Evolutionary conservation across 805 yeast genomes (phyloP).

Genomic region (Sugiyamaella mastotermitis): DNA sequence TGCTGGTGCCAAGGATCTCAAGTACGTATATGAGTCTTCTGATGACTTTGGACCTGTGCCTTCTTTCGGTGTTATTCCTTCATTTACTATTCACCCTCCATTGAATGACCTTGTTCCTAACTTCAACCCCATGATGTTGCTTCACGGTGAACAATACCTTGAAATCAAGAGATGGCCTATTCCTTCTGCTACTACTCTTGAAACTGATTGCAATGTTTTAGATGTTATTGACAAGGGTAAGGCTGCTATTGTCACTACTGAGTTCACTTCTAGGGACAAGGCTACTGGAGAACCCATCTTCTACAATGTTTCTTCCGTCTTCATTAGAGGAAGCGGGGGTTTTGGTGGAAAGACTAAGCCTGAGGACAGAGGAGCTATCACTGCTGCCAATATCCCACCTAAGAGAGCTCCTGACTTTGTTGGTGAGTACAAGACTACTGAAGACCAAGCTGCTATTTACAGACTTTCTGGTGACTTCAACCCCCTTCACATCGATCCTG

Average conservation of each 20-base stretch:
- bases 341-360: slow-evolving; percentile 46
- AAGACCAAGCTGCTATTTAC: slow-evolving; percentile 82
- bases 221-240: slow-evolving; percentile 79
- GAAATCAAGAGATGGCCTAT: slow-evolving; percentile 71
- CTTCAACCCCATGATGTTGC: slow-evolving; percentile 81
- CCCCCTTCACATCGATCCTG: slow-evolving; percentile 93
- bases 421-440: slow-evolving; percentile 48
- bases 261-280: slow-evolving; percentile 61
- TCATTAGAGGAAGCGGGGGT: slow-evolving; percentile 67
- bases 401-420: slow-evolving; percentile 60
- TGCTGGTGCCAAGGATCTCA: slow-evolving; percentile 67
- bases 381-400: slow-evolving; percentile 59
- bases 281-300: slow-evolving; percentile 64
- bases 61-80: slow-evolving; percentile 84
- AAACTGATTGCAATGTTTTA: slow-evolving; percentile 60
- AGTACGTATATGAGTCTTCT: slow-evolving; percentile 73
- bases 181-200: slow-evolving; percentile 61
- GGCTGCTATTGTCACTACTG: slow-evolving; percentile 71
- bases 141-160: slow-evolving; percentile 94
- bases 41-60: slow-evolving; percentile 80
- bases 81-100: slow-evolving; percentile 44
- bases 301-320: slow-evolving; percentile 77
- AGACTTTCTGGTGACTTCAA: slow-evolving; percentile 91
- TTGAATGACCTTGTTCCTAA: slow-evolving; percentile 61
- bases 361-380: slow-evolving; percentile 54